These are phyloP conservation scores for Linnemannia zychae DNA, from an alignment of 192 early-diverging fungal species.

Conservation along the genomic window DNA sequence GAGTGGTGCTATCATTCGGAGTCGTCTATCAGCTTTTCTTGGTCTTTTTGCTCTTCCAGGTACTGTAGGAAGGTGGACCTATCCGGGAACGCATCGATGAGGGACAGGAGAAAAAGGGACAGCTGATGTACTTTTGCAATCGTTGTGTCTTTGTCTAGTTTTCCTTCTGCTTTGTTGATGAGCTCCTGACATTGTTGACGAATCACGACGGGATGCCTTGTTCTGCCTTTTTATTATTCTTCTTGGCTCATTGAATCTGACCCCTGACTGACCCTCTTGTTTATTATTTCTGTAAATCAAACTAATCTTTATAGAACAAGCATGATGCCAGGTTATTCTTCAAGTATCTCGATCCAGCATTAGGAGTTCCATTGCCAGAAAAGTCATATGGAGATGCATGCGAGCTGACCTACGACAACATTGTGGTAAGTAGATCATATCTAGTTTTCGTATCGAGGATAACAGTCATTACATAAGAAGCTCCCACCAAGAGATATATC, in stretches of 20 bases:
- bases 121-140: neutral
- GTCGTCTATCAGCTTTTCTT: conserved; percentile 92
- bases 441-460: neutral
- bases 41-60: conserved; percentile 93
- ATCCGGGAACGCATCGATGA: neutral
- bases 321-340: conserved; percentile 85
- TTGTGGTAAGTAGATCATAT: conserved; percentile 67
- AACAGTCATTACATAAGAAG: neutral
- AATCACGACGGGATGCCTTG: neutral
- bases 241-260: neutral
- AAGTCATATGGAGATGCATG: conserved; percentile 93
- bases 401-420: conserved; percentile 79
- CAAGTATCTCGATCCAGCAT: conserved; percentile 80
- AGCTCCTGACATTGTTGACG: neutral
- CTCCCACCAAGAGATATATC: too few relatives aligned
- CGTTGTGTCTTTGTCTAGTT: neutral
- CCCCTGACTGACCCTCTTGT: neutral
- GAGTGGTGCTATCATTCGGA: conserved; percentile 85
- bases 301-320: conserved; percentile 83
- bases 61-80: conserved; percentile 47
- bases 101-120: neutral
- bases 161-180: neutral
- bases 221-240: neutral
- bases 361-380: conserved; percentile 91
- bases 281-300: neutral